Conservation (phyloP, 2,329 filamentous ascomycete species). For the Teratosphaeria gauchensis region DNA sequence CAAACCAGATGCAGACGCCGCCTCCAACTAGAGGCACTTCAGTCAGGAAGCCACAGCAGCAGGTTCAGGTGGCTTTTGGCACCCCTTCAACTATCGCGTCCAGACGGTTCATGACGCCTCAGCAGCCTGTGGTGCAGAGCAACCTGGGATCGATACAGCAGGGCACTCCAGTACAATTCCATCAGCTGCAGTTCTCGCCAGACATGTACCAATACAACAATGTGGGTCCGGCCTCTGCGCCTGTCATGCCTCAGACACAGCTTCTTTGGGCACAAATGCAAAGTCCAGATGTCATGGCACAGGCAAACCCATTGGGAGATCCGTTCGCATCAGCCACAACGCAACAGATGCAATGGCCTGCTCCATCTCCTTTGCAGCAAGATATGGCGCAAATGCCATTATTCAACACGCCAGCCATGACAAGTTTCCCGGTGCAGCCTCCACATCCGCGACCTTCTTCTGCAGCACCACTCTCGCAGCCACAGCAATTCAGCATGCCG, state of each 20-base stretch:
- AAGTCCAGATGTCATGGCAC: constrained; percentile 6
- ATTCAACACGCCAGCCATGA: constrained; percentile 24
- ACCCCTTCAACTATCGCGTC: constrained; percentile 29
- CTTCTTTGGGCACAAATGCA: constrained; percentile 31
- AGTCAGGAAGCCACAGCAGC: constrained; percentile 36
- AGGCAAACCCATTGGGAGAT: constrained; percentile 17
- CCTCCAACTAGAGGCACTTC: constrained; percentile 49
- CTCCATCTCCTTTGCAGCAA: constrained; percentile 4
- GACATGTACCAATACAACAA: constrained; percentile 46
- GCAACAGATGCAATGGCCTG: constrained; percentile 10
- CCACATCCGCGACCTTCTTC: constrained; percentile 15
- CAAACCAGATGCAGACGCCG: constrained; percentile 49
- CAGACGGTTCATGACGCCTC: constrained; percentile 20
- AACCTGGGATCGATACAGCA: constrained; percentile 4
- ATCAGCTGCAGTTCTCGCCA: constrained; percentile 47
- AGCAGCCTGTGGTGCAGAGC: constrained; percentile 9
- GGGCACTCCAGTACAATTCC: constrained; percentile 38
- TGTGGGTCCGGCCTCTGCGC: constrained; percentile 46
- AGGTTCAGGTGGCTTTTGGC: constrained; percentile 32
- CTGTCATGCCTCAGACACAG: constrained; percentile 45
- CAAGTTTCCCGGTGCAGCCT: constrained; percentile 19
- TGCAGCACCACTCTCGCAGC: constrained; percentile 7
- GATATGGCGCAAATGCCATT: constrained; percentile 7
- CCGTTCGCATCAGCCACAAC: constrained; percentile 18
- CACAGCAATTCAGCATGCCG: background rate